phyloP scores from a whole-genome alignment of 2,329 filamentous ascomycete genomes.

The Paracamarosporium sp. region DNA sequence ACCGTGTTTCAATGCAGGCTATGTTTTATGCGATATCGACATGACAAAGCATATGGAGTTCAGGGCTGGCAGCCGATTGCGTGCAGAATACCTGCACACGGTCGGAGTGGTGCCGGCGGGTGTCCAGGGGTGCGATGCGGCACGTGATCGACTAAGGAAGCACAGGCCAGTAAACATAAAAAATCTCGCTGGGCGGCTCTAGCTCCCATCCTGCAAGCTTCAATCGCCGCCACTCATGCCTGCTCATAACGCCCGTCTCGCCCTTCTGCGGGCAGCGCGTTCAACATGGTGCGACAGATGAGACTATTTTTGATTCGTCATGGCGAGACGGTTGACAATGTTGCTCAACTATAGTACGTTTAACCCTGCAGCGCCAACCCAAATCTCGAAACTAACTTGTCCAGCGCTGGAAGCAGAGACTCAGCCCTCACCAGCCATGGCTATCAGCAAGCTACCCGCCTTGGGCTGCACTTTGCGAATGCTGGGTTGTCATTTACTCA shows the following conservation, averaged over 20 bases:
- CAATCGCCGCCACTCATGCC: conserved; percentile 9
- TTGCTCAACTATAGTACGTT: conserved; percentile 73
- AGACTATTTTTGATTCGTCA: conserved; percentile 81
- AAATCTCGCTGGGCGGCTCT: not conserved
- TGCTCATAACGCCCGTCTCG: conserved; percentile 5
- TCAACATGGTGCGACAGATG: conserved; percentile 51
- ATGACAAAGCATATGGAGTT: too few relatives aligned
- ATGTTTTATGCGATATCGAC: too few relatives aligned
- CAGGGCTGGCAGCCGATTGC: too few relatives aligned
- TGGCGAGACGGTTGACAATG: conserved; percentile 90
- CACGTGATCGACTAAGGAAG: not conserved
- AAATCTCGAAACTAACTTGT: conserved; percentile 29
- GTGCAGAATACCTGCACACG: too few relatives aligned
- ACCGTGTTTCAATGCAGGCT: too few relatives aligned
- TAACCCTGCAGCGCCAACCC: conserved; percentile 9
- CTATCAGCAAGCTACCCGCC: conserved; percentile 74
- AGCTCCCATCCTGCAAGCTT: not conserved
- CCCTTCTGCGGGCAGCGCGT: conserved; percentile 21
- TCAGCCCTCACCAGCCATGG: conserved; percentile 84
- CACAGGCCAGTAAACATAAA: not conserved
- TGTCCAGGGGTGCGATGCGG: too few relatives aligned
- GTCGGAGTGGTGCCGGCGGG: too few relatives aligned
- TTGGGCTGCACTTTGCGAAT: conserved; percentile 71
- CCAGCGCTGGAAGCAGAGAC: conserved; percentile 79
- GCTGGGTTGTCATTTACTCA: conserved; percentile 70